These are phyloP conservation scores for Sporothrix pseudoabietina DNA, from an alignment of 2,329 filamentous ascomycete genomes.

Conservation along the genomic window DNA sequence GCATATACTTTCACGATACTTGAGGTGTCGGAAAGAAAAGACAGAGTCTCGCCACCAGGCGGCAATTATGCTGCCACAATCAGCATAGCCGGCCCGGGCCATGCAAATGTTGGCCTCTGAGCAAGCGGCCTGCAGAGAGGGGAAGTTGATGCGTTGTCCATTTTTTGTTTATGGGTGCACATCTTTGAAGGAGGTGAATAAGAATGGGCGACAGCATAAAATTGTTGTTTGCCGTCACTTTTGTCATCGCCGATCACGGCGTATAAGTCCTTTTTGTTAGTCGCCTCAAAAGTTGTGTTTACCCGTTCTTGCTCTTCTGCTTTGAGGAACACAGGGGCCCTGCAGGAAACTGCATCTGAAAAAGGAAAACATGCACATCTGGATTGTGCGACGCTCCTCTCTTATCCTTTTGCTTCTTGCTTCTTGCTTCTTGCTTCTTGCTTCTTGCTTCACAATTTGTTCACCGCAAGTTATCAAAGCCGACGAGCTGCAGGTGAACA, in stretches of 20 bases:
- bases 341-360: conserved; percentile 5
- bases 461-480: not conserved
- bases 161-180: not conserved
- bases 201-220: no score
- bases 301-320: not conserved
- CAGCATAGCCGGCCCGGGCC: conserved; percentile 4
- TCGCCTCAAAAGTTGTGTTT: not conserved
- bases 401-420: not conserved
- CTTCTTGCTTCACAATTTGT: not conserved
- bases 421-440: no score
- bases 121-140: conserved; percentile 13
- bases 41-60: not conserved
- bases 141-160: conserved; percentile 23
- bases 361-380: not conserved
- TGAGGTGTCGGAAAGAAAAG: not conserved
- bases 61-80: not conserved
- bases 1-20: conserved; percentile 7
- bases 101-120: conserved; percentile 10
- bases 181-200: not conserved
- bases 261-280: not conserved
- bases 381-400: not conserved
- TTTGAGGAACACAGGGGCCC: not conserved
- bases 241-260: not conserved
- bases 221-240: not conserved
- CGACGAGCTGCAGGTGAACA: not conserved